Conservation (phyloP, 805 yeast genomes). For the Yarrowia keelungensis region DNA sequence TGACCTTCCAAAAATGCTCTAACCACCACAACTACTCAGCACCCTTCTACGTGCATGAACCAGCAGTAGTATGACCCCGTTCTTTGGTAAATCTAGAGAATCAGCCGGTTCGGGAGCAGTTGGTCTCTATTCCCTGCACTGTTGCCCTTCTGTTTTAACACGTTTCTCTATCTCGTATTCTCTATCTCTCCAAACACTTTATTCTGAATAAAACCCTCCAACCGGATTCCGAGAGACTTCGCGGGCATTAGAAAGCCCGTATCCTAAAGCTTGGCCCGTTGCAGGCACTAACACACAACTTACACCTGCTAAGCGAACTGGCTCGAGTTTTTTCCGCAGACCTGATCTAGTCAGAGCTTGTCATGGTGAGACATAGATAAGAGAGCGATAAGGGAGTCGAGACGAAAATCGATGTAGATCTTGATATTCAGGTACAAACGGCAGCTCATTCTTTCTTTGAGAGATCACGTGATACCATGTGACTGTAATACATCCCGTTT, state of each 20-base stretch:
- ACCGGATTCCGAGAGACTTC: neutral
- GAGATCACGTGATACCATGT: neutral
- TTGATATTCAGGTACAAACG: neutral
- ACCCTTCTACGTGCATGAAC: too few species aligned
- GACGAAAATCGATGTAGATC: neutral
- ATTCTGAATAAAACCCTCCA: neutral
- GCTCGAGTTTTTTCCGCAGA: neutral
- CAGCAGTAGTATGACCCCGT: too few species aligned
- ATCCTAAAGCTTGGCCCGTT: neutral
- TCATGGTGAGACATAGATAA: conserved; percentile 1
- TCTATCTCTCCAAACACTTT: neutral
- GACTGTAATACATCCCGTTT: neutral
- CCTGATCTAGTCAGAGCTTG: neutral
- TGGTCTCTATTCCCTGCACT: too few species aligned
- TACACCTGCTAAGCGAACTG: neutral
- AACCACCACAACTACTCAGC: too few species aligned
- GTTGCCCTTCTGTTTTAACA: too few species aligned
- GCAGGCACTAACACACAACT: neutral
- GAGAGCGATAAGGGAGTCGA: neutral
- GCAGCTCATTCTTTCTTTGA: neutral
- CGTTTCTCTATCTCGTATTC: neutral
- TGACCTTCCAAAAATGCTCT: too few species aligned
- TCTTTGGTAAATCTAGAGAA: too few species aligned
- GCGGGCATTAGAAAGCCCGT: neutral
- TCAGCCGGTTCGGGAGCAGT: too few species aligned